Conservation (phyloP, 345 rosid species). For the Raphanus sativus region DNA sequence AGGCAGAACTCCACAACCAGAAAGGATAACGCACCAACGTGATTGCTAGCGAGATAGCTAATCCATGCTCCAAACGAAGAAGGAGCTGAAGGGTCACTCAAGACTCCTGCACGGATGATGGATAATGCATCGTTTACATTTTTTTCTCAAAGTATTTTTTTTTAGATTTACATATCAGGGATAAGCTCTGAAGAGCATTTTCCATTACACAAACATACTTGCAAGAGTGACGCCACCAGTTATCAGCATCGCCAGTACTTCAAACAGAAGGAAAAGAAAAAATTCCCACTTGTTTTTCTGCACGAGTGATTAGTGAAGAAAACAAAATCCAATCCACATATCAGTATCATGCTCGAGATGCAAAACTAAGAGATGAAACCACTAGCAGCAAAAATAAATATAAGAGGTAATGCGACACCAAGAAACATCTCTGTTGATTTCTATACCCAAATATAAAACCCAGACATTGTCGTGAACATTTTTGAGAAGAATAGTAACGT, state of each 20-base stretch:
- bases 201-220: constrained; percentile 51
- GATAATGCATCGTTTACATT: constrained; percentile 14
- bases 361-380: constrained; percentile 27
- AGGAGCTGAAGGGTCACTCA: constrained; percentile 78
- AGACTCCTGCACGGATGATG: constrained; percentile 56
- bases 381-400: constrained; percentile 8
- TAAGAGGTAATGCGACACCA: constrained; percentile 3
- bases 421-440: constrained; percentile 7
- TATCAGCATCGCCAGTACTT: constrained; percentile 82
- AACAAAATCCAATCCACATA: constrained; percentile 4
- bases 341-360: constrained; percentile 40
- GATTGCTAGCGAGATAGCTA: constrained; percentile 52
- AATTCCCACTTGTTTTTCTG: constrained; percentile 99
- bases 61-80: constrained; percentile 76
- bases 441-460: not conserved
- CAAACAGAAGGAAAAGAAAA: constrained; percentile 79
- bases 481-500: not conserved
- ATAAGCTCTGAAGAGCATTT: constrained; percentile 6
- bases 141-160: not conserved
- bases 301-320: constrained; percentile 23
- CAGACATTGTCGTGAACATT: not conserved
- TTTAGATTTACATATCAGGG: constrained; percentile 6
- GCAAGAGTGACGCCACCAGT: constrained; percentile 84
- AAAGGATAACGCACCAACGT: constrained; percentile 70
- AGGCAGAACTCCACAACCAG: constrained; percentile 67